A percentile compares a stretch with the other conserved stretches of the same genome.
Conservation (phyloP, 2,329 filamentous ascomycete genomes). For the Fusarium staphyleae region DNA sequence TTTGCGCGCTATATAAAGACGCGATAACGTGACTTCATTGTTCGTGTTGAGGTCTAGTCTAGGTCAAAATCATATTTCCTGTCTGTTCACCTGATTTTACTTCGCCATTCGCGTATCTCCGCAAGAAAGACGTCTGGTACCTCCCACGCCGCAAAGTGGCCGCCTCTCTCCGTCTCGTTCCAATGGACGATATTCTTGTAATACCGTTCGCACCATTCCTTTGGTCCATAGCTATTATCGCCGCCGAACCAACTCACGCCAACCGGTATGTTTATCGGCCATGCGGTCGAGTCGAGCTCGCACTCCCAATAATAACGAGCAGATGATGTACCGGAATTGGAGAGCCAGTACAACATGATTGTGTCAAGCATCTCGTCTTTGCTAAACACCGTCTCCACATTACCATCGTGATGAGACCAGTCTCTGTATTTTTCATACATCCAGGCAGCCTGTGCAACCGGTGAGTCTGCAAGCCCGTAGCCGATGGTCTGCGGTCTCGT, state of each 20-base stretch:
- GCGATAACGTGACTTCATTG: too few species aligned
- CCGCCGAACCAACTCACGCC: constrained; percentile 16
- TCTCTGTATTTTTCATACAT: constrained; percentile 17
- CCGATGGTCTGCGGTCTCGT: constrained; percentile 13
- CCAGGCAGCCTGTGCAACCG: constrained; percentile 14
- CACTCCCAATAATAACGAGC: constrained; percentile 17
- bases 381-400: constrained; percentile 4
- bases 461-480: constrained; percentile 15
- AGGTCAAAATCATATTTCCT: too few species aligned
- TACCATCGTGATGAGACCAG: constrained; percentile 13
- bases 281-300: background rate
- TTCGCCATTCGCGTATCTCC: constrained; percentile 1
- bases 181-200: constrained; percentile 1
- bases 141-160: constrained; percentile 8
- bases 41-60: too few species aligned
- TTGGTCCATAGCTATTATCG: constrained; percentile 15
- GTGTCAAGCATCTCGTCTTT: constrained; percentile 22
- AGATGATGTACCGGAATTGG: constrained; percentile 10
- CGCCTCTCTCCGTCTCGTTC: background rate
- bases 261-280: constrained; percentile 1
- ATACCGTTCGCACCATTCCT: constrained; percentile 5
- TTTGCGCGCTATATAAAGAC: too few species aligned
- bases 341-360: constrained; percentile 18
- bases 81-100: background rate
- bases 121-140: background rate